Percentiles rank a stretch among this genome's conserved stretches.
These are phyloP conservation scores for Auricularia sp. DNA, from an alignment of 768 basidiomycete species.

Conservation along the genomic window DNA sequence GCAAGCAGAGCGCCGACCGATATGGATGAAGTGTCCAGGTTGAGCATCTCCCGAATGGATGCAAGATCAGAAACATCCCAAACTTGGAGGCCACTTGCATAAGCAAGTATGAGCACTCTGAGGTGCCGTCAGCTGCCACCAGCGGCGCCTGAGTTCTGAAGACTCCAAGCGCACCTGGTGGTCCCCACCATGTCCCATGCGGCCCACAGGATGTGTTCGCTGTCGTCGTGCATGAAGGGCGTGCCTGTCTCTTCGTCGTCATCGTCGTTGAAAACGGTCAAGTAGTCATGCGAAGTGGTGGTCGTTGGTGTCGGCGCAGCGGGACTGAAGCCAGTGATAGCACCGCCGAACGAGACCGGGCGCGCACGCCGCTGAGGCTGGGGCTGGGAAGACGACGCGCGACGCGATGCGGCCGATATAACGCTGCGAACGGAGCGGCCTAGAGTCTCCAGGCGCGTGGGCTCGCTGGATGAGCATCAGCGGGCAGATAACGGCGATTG, in stretches of 20 bases:
- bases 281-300: neutral
- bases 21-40: constrained; percentile 26
- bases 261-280: neutral
- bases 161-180: neutral
- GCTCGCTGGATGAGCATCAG: neutral
- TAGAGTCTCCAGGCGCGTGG: neutral
- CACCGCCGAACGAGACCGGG: neutral
- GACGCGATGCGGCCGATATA: neutral
- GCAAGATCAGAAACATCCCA: constrained; percentile 53
- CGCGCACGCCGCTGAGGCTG: neutral
- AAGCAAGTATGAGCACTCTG: constrained; percentile 13
- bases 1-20: constrained; percentile 25
- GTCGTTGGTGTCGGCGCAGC: neutral
- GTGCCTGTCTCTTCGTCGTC: neutral
- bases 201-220: neutral
- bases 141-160: neutral
- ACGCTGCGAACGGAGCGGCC: neutral
- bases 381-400: neutral
- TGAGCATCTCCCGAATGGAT: constrained; percentile 42
- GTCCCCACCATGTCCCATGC: neutral
- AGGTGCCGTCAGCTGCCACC: neutral
- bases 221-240: neutral
- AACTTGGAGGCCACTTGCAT: constrained; percentile 41
- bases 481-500: neutral
- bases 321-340: neutral